A percentile compares a stretch with the other conserved stretches of the same genome.
Evolutionary conservation across 306 rosid genomes (phyloP).

Genomic region (Vigna hirtella): DNA sequence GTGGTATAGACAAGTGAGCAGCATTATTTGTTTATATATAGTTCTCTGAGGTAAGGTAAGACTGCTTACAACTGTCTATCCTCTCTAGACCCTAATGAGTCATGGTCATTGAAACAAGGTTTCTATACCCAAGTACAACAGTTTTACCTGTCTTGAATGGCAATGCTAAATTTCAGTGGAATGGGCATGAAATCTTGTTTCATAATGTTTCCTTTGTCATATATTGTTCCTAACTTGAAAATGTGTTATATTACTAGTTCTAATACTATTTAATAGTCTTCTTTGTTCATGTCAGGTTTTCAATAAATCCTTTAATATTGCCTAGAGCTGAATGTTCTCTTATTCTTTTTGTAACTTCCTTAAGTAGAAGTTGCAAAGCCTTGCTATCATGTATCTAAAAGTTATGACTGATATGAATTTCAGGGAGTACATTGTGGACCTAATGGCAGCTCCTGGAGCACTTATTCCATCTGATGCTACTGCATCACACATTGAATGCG

Average conservation of each 20-base stretch:
- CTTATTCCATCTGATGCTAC: conserved; percentile 93
- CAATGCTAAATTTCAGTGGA: conserved; percentile 2
- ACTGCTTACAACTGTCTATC: background rate
- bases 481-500: conserved; percentile 74
- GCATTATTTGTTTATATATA: conserved; percentile 10
- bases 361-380: conserved; percentile 43
- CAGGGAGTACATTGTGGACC: conserved; percentile 99
- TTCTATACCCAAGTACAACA: background rate
- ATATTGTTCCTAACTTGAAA: conserved; percentile 19
- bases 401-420: conserved; percentile 56
- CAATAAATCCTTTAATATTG: conserved; percentile 10
- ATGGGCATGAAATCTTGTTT: background rate
- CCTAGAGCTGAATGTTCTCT: conserved; percentile 14
- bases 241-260: background rate
- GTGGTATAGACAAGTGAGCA: conserved; percentile 32
- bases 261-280: background rate
- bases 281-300: conserved; percentile 26
- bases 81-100: background rate
- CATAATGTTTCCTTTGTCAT: conserved; percentile 21
- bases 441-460: conserved; percentile 98
- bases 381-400: conserved; percentile 39
- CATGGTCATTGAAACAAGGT: conserved; percentile 13
- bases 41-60: conserved; percentile 1
- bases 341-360: conserved; percentile 36
- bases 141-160: conserved; percentile 23